Evolutionary conservation across 495 filamentous ascomycete genomes (phyloP), one percentile per base, ranked within the genome.

Genomic region (Polyplosphaeria fusca): DNA sequence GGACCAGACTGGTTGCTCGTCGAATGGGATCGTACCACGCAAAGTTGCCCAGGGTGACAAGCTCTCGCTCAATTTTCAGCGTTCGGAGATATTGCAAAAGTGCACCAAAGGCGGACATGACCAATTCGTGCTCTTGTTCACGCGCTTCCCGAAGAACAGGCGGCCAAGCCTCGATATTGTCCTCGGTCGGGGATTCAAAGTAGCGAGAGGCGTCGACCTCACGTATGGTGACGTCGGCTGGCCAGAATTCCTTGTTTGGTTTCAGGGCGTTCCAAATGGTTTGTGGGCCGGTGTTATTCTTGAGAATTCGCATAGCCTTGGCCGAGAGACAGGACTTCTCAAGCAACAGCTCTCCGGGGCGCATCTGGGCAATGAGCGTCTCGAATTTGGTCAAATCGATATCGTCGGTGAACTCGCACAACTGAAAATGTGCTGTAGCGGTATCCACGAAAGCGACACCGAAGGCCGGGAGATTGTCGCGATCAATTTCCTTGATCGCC

Each of bases 191-290:
- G 12, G 79, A 78, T 23, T 80, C 73, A 66, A 96, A 99, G 70
- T 97, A 97, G 20, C 81, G 84, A 58, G 80, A 83, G 16, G 79
- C 86, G 63, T 91, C 86, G 35, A 99, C 80, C 64, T 96, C 93
- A 40, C 86, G 86, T 42, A 87, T 72, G 0, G 92, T 83, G 37
- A 83, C 80, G 52, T 93, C 88, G 0, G 88, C 86, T 39, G 87
- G 80, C 91, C 91, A 95, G 68, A 99, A 99, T 70, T 99, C 93
- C 42, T 84, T 90, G 1, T 74, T 82, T 0, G 92, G 80, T 70
- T 94, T 96, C 44, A 96, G 72, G 64, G 94, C 78, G 66, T 97
- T 97, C 91, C 91, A 96, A 60, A 97, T 87, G 1, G 94, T 96
- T 1, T 87, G 95, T 1, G 91, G 92, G 1, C 81, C 78, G 4